These are phyloP conservation scores for Colletotrichum spaethianum DNA, from an alignment of 2,329 filamentous ascomycete genomes.

Conservation along the genomic window DNA sequence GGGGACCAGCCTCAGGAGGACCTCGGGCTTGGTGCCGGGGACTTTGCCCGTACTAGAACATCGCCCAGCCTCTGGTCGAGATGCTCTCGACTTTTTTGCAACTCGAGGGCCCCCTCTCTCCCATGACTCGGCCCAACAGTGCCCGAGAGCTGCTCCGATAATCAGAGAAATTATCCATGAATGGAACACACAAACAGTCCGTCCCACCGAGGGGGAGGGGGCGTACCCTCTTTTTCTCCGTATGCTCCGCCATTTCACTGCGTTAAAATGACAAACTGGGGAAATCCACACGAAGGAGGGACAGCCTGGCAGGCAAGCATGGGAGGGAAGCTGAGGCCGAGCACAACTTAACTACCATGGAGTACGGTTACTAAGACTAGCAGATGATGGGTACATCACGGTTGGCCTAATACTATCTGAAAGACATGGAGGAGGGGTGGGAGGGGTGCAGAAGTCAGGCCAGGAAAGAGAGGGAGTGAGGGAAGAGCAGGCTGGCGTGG, in stretches of 20 bases:
- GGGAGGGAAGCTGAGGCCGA: not conserved
- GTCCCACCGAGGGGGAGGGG: constrained; percentile 22
- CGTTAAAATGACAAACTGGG: constrained; percentile 12
- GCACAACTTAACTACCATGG: not conserved
- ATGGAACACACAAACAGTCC: constrained; percentile 17
- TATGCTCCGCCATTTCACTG: not conserved
- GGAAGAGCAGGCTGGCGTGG: not conserved
- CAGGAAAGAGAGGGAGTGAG: not conserved
- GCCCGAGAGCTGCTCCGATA: constrained; percentile 34
- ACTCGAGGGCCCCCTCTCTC: not conserved
- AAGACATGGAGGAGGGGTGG: not conserved
- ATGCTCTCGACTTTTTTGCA: not conserved
- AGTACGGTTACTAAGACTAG: not conserved
- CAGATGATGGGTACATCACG: constrained; percentile 2
- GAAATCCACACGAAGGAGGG: constrained; percentile 26
- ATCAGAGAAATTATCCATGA: constrained; percentile 38
- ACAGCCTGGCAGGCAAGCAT: not conserved
- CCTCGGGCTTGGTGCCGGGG: constrained; percentile 31
- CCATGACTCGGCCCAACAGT: constrained; percentile 38
- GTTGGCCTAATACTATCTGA: not conserved
- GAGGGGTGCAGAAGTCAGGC: constrained; percentile 1
- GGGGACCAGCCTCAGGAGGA: not conserved
- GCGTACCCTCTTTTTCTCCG: constrained; percentile 3
- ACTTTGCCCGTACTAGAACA: constrained; percentile 26
- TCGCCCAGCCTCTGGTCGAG: not conserved